Evolutionary conservation across 1,139 yeast genomes (phyloP), one percentile per base, ranked within the genome.

Genomic region (Yamadazyma epiphylla): DNA sequence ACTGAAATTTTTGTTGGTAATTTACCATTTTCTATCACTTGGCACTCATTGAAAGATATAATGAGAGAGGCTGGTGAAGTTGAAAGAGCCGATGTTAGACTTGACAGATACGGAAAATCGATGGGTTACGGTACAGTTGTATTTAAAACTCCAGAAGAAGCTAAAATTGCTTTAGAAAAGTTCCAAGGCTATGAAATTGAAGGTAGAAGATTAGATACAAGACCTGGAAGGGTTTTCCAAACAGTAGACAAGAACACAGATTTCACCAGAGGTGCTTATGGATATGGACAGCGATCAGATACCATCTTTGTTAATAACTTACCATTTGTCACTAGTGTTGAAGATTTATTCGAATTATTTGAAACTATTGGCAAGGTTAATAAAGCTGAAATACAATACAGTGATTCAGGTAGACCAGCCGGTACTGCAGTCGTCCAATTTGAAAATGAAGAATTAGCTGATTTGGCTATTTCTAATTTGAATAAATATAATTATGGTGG

Each of bases 401-500:
- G 75, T 47, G 29, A 32, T 9, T 63, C 62, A 20, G 95, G 94
- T 24, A 73, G 81, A 49, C 79, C 95, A 15, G 67, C 81, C 4
- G 97, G 97, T 24, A 64, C 72, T 42, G 96, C 95, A 5, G 91
- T 88, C 25, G 91, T 89, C 25, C 77, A 80, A 53, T 86, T 85
- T 49, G 84, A 76, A 41, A 66, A 71, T 36, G 73, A 69, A 25
- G 87, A 76, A 22, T 67, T 76, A 36, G 95, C 97, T 1, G 83
- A 77, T 31, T 63, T 70, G 35, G 91, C 96, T 30, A 78, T 89
- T 41, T 66, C 66, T 33, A 84, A 81, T 58, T 72, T 89, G 52
- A 70, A 85, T 53, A 78, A 77, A 34, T 88, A 89, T 58, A 78
- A 73, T 43, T 89, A 89, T 50, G 97, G 96, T 46, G 88, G 85